Conservation (phyloP, 139 green algal species). For the Auxenochlorella pyrenoidosa region DNA sequence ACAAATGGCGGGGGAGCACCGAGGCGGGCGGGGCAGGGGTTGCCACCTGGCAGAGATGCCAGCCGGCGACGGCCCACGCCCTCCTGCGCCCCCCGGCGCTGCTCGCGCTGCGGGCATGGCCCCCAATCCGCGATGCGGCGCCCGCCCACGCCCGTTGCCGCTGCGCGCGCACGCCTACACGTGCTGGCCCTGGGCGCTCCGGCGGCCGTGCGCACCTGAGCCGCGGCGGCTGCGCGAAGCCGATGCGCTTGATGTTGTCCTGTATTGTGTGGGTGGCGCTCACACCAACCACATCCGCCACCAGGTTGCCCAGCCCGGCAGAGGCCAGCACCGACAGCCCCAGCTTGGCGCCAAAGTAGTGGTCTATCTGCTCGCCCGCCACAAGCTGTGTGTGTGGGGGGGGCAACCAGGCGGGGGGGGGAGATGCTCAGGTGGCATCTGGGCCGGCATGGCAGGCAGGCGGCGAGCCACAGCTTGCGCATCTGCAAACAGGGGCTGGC, state of each 20-base stretch:
- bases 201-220: conserved; percentile 41
- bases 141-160: too few relatives aligned
- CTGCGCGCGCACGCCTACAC: neutral
- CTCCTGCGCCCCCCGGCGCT: neutral
- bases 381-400: conserved; percentile 60
- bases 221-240: conserved; percentile 30
- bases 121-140: too few relatives aligned
- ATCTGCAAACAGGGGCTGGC: too few relatives aligned
- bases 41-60: too few relatives aligned
- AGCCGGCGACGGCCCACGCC: neutral
- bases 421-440: neutral
- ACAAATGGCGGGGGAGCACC: neutral
- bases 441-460: too few relatives aligned
- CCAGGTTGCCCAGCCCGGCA: conserved; percentile 63
- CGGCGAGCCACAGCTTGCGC: too few relatives aligned
- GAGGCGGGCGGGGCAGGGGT: neutral
- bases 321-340: conserved; percentile 65
- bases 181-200: too few relatives aligned
- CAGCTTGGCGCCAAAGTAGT: conserved; percentile 47
- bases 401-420: neutral
- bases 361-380: conserved; percentile 79
- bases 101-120: neutral
- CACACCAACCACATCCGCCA: conserved; percentile 68
- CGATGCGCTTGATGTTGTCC: conserved; percentile 7
- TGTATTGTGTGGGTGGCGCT: conserved; percentile 67